phyloP scores from a whole-genome alignment of 345 rosid species.

The Gossypium rotundifolium region DNA sequence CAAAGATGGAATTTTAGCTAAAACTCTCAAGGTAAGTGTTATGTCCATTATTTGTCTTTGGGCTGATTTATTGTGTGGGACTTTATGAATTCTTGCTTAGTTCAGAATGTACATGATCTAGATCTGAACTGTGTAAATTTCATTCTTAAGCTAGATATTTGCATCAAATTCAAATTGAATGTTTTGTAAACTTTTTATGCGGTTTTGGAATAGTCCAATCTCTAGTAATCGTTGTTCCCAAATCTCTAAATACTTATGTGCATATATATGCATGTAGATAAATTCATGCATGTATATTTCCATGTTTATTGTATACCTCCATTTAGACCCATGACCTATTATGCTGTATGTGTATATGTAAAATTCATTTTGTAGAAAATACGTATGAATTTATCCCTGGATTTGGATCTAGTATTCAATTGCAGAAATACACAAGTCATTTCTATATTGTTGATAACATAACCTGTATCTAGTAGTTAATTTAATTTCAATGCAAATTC shows the following conservation, averaged over 20 bases:
- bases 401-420: neutral
- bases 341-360: neutral
- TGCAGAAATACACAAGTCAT: neutral
- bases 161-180: neutral
- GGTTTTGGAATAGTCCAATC: conserved; percentile 8
- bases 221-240: neutral
- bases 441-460: neutral
- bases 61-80: neutral
- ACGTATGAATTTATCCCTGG: neutral
- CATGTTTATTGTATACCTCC: neutral
- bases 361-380: neutral
- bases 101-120: neutral
- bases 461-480: neutral
- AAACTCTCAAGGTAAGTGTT: conserved; percentile 71
- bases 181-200: neutral
- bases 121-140: neutral
- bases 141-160: neutral
- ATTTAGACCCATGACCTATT: neutral
- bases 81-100: neutral
- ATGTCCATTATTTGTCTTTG: conserved; percentile 11
- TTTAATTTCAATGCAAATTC: neutral
- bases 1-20: conserved; percentile 73
- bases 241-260: neutral
- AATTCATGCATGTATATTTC: neutral
- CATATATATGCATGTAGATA: neutral